Percentiles rank a stretch among this genome's conserved stretches.
phyloP scores from a whole-genome alignment of 441 rosid genomes.

The Biscutella laevigata region DNA sequence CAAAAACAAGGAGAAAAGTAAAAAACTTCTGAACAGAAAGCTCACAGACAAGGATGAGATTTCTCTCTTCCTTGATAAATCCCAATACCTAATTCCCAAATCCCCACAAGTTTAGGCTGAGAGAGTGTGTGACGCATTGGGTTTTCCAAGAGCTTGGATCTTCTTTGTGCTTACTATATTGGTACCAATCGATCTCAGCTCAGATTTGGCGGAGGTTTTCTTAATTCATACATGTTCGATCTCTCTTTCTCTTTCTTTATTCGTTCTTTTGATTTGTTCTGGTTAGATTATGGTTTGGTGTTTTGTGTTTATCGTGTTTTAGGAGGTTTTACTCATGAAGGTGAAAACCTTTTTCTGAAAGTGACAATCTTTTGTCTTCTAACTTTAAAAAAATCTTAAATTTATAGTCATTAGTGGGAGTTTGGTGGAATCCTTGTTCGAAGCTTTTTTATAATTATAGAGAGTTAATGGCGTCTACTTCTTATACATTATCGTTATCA shows the following conservation, averaged over 20 bases:
- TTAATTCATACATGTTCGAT: neutral
- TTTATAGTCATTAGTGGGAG: slow-evolving; percentile 21
- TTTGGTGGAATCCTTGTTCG: slow-evolving; percentile 27
- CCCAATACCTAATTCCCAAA: slow-evolving; percentile 19
- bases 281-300: slow-evolving; percentile 6
- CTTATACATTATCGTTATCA: slow-evolving; percentile 7
- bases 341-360: neutral
- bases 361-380: slow-evolving; percentile 5
- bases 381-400: neutral
- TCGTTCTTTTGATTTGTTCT: neutral
- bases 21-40: no score
- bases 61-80: slow-evolving; percentile 20
- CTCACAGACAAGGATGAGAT: no score
- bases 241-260: slow-evolving; percentile 7
- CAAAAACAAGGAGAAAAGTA: no score
- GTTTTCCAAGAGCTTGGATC: neutral
- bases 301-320: neutral
- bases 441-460: slow-evolving; percentile 8
- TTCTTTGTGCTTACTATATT: slow-evolving; percentile 8
- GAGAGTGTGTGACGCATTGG: slow-evolving; percentile 14
- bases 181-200: slow-evolving; percentile 18
- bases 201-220: slow-evolving; percentile 22
- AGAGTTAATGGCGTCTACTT: slow-evolving; percentile 12
- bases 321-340: slow-evolving; percentile 1
- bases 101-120: slow-evolving; percentile 10